phyloP scores from a whole-genome alignment of 192 early-diverging fungal species.

The Backusella australiensis region DNA sequence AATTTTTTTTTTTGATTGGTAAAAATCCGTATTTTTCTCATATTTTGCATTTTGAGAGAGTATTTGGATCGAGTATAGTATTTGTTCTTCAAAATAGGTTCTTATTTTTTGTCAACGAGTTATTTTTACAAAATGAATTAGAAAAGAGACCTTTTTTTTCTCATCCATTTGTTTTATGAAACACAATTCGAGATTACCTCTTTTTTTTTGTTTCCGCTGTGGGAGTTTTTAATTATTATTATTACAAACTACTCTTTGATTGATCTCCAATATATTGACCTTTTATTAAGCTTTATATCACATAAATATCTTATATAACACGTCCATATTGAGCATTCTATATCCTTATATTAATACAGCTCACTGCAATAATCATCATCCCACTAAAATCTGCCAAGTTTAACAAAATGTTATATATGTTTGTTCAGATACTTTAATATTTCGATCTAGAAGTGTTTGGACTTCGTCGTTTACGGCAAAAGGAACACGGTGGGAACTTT shows the following conservation, averaged over 20 bases:
- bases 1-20: background rate
- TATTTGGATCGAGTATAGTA: background rate
- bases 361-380: background rate
- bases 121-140: background rate
- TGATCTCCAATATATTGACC: background rate
- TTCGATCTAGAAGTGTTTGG: background rate
- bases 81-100: background rate
- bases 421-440: background rate
- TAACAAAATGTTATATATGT: background rate
- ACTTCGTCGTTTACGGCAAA: background rate
- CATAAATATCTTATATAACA: background rate
- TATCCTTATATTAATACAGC: background rate
- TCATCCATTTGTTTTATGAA: background rate
- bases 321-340: background rate
- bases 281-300: background rate
- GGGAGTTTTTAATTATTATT: background rate
- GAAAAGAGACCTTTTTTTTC: background rate
- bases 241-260: background rate
- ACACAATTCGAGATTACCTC: background rate
- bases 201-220: background rate
- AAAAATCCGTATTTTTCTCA: background rate
- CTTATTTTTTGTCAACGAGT: background rate
- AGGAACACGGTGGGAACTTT: background rate
- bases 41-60: background rate
- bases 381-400: background rate